A percentile compares a stretch with the other conserved stretches of the same genome.
Conservation (phyloP, 306 rosid species). For the Ammopiptanthus mongolicus region DNA sequence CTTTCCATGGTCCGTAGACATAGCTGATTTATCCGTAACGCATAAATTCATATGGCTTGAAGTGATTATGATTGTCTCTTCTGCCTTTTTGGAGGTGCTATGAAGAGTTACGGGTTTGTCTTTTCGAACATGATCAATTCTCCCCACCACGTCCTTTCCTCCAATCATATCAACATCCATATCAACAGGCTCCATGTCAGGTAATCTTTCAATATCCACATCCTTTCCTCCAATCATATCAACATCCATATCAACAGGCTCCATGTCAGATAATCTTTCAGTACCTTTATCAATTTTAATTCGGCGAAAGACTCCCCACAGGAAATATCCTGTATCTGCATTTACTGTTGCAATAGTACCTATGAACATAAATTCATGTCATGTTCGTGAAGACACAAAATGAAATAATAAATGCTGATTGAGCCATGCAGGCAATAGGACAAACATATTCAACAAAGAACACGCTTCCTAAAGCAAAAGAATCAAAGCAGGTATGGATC, state of each 20-base stretch:
- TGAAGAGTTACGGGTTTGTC: background rate
- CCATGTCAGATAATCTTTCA: background rate
- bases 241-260: slow-evolving; percentile 41
- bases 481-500: background rate
- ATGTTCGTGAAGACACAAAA: background rate
- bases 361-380: slow-evolving; percentile 16
- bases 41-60: background rate
- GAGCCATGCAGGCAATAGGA: background rate
- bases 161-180: slow-evolving; percentile 63
- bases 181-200: slow-evolving; percentile 15
- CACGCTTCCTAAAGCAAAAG: background rate
- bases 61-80: background rate
- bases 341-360: slow-evolving; percentile 28
- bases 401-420: slow-evolving; percentile 8
- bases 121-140: slow-evolving; percentile 21
- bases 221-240: slow-evolving; percentile 49
- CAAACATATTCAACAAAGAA: background rate
- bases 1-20: background rate
- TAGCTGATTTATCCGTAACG: too few species aligned
- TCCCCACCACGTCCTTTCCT: slow-evolving; percentile 33
- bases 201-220: background rate
- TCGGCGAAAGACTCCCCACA: slow-evolving; percentile 62
- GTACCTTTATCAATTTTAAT: background rate
- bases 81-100: background rate
- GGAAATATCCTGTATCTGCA: slow-evolving; percentile 27